Base-by-base conservation (phyloP, 2,329 filamentous ascomycete species). In the Gaeumannomyces tritici region DNA sequence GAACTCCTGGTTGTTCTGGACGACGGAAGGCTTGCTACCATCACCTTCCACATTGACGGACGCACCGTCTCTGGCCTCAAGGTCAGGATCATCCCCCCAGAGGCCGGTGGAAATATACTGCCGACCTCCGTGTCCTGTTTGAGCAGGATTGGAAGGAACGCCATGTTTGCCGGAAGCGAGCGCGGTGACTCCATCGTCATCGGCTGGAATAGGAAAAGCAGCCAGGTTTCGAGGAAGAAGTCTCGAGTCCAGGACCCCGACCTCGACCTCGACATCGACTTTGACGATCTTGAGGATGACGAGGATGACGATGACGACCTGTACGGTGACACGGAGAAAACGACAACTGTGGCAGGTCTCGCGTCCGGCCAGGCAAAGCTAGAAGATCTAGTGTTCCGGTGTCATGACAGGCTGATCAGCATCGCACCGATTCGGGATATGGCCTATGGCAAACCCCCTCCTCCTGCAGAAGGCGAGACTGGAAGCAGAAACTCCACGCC, bases 21-120 rank as follows among this genome's bases (percentile, higher is more conserved):
- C 62, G 86, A 89, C 67, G 95, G 95, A 0, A 82, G 83, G 26
- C 79, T 96, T 59, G 86, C 86, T 12, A 82, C 95, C 27, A 75
- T 98, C 15, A 88, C 84, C 21, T 97, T 99, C 76, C 87, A 86
- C 62, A 84, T 97, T 64, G 93, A 97, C 71, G 95, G 96, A 21
- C 85, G 95, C 62, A 96, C 90, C 2, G 91, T 99, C 2, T 96
- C 93, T 29, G 92, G 91, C 1, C 80, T 99, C 64, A 85, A 83
- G n/a, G 76, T 99, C 61, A 86, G 84, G 65, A 75, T 84, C 54
- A 79, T 97, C 6, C 71, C 83, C 5, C 69, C 76, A 54, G 85
- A 90, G 62, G 79, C 82, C 28, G 89, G 89, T 12, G 88, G 89
- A 9, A 72, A 75, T 33, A 65, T 90, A 12, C 71, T 96, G 63